Conservation (phyloP, 2,329 filamentous ascomycete species). For the Xylariaceae sp. region DNA sequence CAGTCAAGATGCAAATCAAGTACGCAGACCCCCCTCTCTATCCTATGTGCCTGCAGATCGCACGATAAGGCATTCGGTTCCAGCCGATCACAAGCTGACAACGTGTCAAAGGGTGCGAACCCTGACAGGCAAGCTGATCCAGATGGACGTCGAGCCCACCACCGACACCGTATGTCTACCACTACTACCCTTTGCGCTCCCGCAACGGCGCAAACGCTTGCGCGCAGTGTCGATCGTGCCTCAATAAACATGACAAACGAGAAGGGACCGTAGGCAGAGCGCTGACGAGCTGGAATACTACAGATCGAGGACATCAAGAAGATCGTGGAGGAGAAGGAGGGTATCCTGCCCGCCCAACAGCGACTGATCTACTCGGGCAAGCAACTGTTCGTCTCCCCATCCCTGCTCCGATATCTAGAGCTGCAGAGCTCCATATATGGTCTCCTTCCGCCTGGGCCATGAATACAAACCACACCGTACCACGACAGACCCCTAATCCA, state of each 20-base stretch:
- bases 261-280: not conserved
- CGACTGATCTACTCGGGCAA: conserved; percentile 95
- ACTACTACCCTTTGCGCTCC: not conserved
- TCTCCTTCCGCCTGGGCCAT: too few species aligned
- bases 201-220: not conserved
- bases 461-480: not conserved
- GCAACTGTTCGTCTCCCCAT: conserved; percentile 69
- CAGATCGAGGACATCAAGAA: conserved; percentile 97
- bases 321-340: conserved; percentile 98
- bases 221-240: too few species aligned
- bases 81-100: not conserved
- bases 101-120: conserved; percentile 75
- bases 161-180: conserved; percentile 72
- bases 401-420: not conserved
- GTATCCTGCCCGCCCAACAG: conserved; percentile 95
- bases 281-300: not conserved
- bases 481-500: too few species aligned
- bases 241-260: too few species aligned
- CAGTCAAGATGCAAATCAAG: conserved; percentile 26
- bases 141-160: conserved; percentile 89
- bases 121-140: conserved; percentile 97
- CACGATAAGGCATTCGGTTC: not conserved
- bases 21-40: conserved; percentile 8
- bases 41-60: not conserved
- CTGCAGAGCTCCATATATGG: not conserved